phyloP scores from a whole-genome alignment of 164 flowering plant species.

The Umbilicus rupestris region DNA sequence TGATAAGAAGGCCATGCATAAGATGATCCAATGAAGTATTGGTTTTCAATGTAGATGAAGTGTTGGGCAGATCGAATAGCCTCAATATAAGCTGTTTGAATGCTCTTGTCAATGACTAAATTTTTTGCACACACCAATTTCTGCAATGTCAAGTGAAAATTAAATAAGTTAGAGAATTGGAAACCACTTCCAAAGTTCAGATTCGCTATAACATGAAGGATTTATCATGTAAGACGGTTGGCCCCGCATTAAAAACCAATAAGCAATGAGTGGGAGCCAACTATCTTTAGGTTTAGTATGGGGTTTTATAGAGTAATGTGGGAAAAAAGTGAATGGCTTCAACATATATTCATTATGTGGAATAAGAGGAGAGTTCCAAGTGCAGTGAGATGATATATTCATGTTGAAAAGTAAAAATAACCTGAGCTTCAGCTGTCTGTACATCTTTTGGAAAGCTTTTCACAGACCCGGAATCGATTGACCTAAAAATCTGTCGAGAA shows the following conservation, averaged over 20 bases:
- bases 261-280: too few species aligned
- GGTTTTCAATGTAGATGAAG: constrained; percentile 43
- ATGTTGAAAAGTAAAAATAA: constrained; percentile 8
- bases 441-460: constrained; percentile 60
- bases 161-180: not conserved
- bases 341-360: too few species aligned
- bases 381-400: not conserved
- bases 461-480: constrained; percentile 68
- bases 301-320: too few species aligned
- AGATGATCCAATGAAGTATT: constrained; percentile 44
- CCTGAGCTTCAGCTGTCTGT: constrained; percentile 40
- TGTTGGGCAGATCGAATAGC: constrained; percentile 45
- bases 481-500: constrained; percentile 46
- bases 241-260: too few species aligned
- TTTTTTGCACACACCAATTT: constrained; percentile 40
- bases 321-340: too few species aligned
- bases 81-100: constrained; percentile 41
- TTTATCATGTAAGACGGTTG: not conserved
- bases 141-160: constrained; percentile 17
- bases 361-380: not conserved
- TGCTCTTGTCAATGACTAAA: constrained; percentile 41
- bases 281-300: too few species aligned
- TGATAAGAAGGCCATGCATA: constrained; percentile 39
- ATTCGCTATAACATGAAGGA: not conserved
- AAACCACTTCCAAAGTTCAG: not conserved